Evolutionary conservation across 495 filamentous ascomycete species (phyloP).

Genomic region (Aspergillus wentii): DNA sequence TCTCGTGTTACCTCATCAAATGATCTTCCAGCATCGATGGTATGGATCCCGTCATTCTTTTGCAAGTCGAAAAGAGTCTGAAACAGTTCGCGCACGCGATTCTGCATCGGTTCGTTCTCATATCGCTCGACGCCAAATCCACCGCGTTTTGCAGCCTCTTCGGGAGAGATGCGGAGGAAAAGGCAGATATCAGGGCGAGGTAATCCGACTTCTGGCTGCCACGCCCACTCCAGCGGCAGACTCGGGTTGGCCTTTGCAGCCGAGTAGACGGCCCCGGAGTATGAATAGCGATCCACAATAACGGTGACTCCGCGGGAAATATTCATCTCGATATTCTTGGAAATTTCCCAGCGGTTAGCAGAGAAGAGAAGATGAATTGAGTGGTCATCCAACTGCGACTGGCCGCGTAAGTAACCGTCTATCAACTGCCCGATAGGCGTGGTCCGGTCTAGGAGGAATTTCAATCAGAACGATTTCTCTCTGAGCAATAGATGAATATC

Average conservation of each 20-base stretch:
- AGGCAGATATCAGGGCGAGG: conserved; percentile 84
- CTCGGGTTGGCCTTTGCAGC: conserved; percentile 77
- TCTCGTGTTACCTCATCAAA: conserved; percentile 55
- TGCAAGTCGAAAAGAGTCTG: conserved; percentile 35
- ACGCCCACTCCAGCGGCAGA: conserved; percentile 72
- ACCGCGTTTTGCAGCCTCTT: conserved; percentile 66
- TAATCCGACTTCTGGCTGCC: conserved; percentile 77
- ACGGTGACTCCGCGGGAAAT: conserved; percentile 65
- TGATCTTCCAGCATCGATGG: conserved; percentile 49
- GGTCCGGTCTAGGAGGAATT: conserved; percentile 58
- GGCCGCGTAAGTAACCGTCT: conserved; percentile 72
- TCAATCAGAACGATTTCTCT: conserved; percentile 10
- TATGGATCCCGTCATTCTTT: conserved; percentile 26
- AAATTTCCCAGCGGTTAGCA: conserved; percentile 91
- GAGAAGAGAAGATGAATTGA: conserved; percentile 93
- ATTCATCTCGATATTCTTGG: conserved; percentile 56
- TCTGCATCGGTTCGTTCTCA: conserved; percentile 80
- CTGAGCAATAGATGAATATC: neutral
- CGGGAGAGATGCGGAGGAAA: conserved; percentile 75
- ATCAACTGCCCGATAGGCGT: conserved; percentile 91
- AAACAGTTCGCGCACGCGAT: conserved; percentile 72
- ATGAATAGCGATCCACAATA: conserved; percentile 89
- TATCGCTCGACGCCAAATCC: conserved; percentile 88
- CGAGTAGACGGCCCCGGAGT: conserved; percentile 90
- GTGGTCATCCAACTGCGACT: conserved; percentile 79